Base-by-base conservation (phyloP, 306 rosid genomes). In the Cicer arietinum region DNA sequence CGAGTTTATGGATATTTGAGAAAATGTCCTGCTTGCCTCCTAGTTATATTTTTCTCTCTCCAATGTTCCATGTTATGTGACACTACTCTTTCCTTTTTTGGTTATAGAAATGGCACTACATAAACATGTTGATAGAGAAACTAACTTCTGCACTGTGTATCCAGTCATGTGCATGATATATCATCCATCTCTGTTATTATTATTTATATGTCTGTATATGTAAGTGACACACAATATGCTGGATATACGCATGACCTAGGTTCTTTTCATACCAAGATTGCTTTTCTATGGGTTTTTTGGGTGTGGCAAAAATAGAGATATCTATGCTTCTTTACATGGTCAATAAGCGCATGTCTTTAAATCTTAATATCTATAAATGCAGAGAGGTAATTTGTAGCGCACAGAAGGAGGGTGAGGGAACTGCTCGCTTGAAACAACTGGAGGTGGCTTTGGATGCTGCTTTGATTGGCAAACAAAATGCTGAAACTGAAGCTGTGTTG, bases 391-490 rank as follows among this genome's bases (percentile, higher is more conserved):
- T 94, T 71, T 88, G 78, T 77, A 75, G 86, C 89, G 83, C 84
- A 7, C 77, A 73, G 85, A 92, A 85, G 82, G 85, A 82, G 88
- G 91, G 97, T 12, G 97, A 91, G 78, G 87, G 77, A 80, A 82
- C 69, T 83, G 86, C 82, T 11, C 87, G 81, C 76, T 60, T 94
- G 88, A 94, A 92, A 83, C 93, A 94, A 79, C 71, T 92, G 82
- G 93, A 89, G 88, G 93, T 92, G 75, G 91, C 88, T 81, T 81
- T 94, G 69, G 96, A 94, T 88, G 86, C 87, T 81, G 92, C 87
- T 45, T 86, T 84, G 82, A 79, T 83, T 53, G 86, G 82, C 70
- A 87, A 88, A 83, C 85, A 83, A 72, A 86, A 80, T 75, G 93
- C 93, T 41, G 97, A 90, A 84, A 83, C 88, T 76, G 98, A 91